Base-by-base conservation (phyloP, 2,329 filamentous ascomycete genomes). In the Botryotinia globosa region DNA sequence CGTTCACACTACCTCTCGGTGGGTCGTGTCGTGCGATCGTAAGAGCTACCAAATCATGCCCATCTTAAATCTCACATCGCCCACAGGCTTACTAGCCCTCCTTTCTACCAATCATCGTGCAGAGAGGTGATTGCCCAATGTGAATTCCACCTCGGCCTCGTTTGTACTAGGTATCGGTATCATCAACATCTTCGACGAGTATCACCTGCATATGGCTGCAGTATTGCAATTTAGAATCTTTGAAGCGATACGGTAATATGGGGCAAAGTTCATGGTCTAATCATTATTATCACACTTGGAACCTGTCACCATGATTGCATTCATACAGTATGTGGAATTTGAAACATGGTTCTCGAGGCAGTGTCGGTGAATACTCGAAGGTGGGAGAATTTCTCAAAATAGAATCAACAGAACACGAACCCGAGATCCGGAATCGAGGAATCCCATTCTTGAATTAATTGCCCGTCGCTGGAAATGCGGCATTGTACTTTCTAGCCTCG, bases 271-370 rank as follows among this genome's bases (percentile, higher is more conserved):
- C 65, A 68, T 29, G 25, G 34, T 56, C n/a, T 42, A 42, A n/a
- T 42, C 16, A 56, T 29, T 37, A 56, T 42, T 48, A 56, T 42
- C 65, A 68, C 37, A 56, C 37, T 42, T 32, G 14, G 34, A 42
- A 18, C 48, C 44, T 67, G n/a, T 20, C 34, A 42, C 65, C 65
- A 56, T 68, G 54, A 58, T 56, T 42, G 56, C 45, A 20, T 51
- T 56, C 48, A 67, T 67, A 56, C 34, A 42, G 39, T 37, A 37
- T 56, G 48, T 56, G 48, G 48, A 68, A 9, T 44, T 56, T 56
- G 65, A 56, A 68, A 56, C 65, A 68, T 67, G 18, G 65, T 68
- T 42, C 65, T 68, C 65, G 65, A 68, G 65, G 65, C 65, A 68
- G 65, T 56, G 48, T 68, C 48, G 65, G 48, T 58, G 65, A 56